A percentile compares a stretch with the other conserved stretches of the same genome.
These are phyloP conservation scores for Ascochyta clinopodiicola DNA, from an alignment of 2,329 filamentous ascomycete species.

Conservation along the genomic window DNA sequence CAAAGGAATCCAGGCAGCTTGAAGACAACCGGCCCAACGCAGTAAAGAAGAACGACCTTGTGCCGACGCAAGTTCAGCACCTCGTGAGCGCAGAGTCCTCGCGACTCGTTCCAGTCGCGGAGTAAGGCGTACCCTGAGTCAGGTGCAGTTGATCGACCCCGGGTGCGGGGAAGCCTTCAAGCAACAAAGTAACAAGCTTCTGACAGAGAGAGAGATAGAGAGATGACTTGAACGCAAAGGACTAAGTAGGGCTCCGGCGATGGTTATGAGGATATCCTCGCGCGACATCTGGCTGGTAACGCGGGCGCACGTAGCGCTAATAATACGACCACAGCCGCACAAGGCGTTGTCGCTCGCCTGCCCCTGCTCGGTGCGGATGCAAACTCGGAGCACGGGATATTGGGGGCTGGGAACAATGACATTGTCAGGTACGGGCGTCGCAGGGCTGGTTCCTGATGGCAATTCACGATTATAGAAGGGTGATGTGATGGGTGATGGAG, in stretches of 20 bases:
- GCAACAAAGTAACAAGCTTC: not conserved
- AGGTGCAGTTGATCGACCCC: not conserved
- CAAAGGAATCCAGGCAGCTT: not conserved
- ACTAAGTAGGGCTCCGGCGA: not conserved
- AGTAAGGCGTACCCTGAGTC: not conserved
- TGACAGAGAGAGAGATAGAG: not conserved
- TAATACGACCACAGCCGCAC: conserved; percentile 13
- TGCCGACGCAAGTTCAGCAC: not conserved
- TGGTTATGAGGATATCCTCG: not conserved
- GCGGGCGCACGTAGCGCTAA: conserved; percentile 10
- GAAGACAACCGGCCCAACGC: not conserved
- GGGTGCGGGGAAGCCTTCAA: not conserved
- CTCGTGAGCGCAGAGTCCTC: not conserved
- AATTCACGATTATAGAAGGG: not conserved
- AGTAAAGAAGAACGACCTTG: not conserved
- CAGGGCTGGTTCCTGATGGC: not conserved
- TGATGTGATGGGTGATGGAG: not conserved
- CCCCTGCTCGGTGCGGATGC: conserved; percentile 15
- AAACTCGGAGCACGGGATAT: conserved; percentile 4
- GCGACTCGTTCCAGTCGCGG: not conserved
- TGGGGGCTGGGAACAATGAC: conserved; percentile 3
- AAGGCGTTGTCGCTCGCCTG: conserved; percentile 17
- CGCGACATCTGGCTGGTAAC: conserved; percentile 4
- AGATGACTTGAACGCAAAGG: not conserved
- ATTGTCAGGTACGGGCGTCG: not conserved